Evolutionary conservation across 805 yeast genomes (phyloP).

Genomic region (Phaffomyces thermotolerans): DNA sequence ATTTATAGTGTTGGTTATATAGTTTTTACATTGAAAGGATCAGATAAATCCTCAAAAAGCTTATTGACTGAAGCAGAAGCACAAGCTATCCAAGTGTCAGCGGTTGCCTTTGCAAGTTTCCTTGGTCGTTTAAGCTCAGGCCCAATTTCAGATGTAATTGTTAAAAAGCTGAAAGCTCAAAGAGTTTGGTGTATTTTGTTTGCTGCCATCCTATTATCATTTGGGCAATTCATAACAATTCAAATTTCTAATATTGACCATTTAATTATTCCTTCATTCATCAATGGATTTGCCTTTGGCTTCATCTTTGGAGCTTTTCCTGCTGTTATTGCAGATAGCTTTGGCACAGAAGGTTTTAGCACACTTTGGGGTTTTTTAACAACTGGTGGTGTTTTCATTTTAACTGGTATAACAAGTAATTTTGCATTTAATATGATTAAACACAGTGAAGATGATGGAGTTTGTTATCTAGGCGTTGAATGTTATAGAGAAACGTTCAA

Average conservation of each 20-base stretch:
- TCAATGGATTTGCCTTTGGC: constrained; percentile 65
- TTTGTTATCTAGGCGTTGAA: constrained; percentile 35
- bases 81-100: constrained; percentile 68
- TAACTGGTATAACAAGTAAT: constrained; percentile 45
- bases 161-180: constrained; percentile 44
- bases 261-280: constrained; percentile 42
- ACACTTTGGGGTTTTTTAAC: constrained; percentile 73
- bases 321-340: constrained; percentile 63
- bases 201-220: constrained; percentile 31
- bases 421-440: constrained; percentile 50
- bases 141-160: constrained; percentile 52
- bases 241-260: constrained; percentile 31
- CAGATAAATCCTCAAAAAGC: background rate
- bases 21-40: constrained; percentile 40
- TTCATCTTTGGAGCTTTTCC: constrained; percentile 69
- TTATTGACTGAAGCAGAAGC: constrained; percentile 32
- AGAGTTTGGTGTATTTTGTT: constrained; percentile 57
- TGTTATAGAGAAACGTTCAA: constrained; percentile 43
- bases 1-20: constrained; percentile 70
- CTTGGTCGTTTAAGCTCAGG: constrained; percentile 61
- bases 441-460: constrained; percentile 33
- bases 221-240: constrained; percentile 31
- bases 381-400: constrained; percentile 56
- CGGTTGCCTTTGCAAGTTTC: constrained; percentile 58
- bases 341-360: constrained; percentile 61